Evolutionary conservation across 176 grass and related monocot genomes (phyloP), one percentile per base, ranked within the genome.

Genomic region (Thalia dealbata): DNA sequence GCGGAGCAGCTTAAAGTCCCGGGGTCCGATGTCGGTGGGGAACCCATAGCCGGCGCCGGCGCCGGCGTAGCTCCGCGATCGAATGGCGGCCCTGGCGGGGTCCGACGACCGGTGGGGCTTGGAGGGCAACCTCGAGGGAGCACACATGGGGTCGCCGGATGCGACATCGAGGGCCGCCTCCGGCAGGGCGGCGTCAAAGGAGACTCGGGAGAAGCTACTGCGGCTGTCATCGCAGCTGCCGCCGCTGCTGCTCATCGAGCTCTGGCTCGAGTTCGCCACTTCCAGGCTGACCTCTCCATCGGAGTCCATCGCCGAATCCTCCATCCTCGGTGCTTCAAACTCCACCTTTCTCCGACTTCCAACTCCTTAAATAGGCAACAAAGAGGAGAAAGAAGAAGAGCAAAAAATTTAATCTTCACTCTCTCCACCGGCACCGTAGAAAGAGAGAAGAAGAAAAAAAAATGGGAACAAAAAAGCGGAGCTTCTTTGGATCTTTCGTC

Each of bases 1-100:
- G 66, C 88, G 83, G 55, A 99, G 55, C 42, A 99, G 85, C 22
- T 87, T 91, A 85, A 99, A 99, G 71, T 99, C 90, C 67, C 84
- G 75, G 50, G 85, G 87, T 30, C 95, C 87, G 1, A 99, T 79
- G 76, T 61, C 0, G 70, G 35, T 1, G 30, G 51, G 19, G 6
- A 62, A 35, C n/a, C n/a, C n/a, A n/a, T n/a, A n/a, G 27, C 44
- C 69, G 0, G 1, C 69, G 24, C 69, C 45, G 7, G 48, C n/a
- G 38, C 50, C 28, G 18, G 28, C 29, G 30, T 76, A 71, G 60
- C 45, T 52, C 28, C 87, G 15, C 82, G 87, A 71, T 7, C 32
- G 51, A 78, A 92, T 88, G 71, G 91, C 81, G 30, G 76, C 79
- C 85, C 88, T 80, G 19, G 83, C 84, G 18, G 85, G 80, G 51